phyloP scores from a whole-genome alignment of 495 filamentous ascomycete species.

The Penicillium nucicola region DNA sequence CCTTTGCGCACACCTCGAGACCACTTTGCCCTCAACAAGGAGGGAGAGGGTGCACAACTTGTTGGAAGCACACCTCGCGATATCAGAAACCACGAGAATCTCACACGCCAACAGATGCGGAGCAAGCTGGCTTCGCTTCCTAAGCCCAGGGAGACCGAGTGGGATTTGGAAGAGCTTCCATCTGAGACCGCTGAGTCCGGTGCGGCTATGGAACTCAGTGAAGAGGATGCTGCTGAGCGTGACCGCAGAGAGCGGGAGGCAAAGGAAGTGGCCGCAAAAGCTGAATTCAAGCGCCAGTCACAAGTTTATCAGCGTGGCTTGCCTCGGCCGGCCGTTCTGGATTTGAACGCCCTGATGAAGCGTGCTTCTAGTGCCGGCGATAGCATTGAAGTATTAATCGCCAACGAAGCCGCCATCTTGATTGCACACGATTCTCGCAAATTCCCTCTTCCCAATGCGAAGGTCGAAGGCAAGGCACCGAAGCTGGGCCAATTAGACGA shows the following conservation, averaged over 20 bases:
- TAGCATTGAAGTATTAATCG: constrained; percentile 59
- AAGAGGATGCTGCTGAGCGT: constrained; percentile 81
- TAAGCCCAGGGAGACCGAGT: constrained; percentile 87
- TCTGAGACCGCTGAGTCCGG: constrained; percentile 71
- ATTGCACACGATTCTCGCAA: constrained; percentile 77
- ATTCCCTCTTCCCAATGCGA: constrained; percentile 65
- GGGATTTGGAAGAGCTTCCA: constrained; percentile 82
- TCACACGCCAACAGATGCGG: constrained; percentile 63
- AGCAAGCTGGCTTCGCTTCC: constrained; percentile 76
- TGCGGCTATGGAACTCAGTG: constrained; percentile 48
- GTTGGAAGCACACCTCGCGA: constrained; percentile 78
- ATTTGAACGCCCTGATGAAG: constrained; percentile 65
- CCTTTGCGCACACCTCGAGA: constrained; percentile 91
- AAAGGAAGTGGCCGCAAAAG: constrained; percentile 65
- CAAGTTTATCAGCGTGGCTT: constrained; percentile 84
- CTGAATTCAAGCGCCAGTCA: constrained; percentile 79
- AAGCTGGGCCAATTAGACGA: constrained; percentile 70
- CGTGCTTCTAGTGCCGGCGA: constrained; percentile 52
- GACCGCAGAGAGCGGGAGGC: constrained; percentile 69
- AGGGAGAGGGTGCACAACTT: constrained; percentile 55
- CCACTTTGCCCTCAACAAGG: constrained; percentile 78
- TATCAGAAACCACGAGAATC: constrained; percentile 67
- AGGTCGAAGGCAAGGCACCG: constrained; percentile 56
- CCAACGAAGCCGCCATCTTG: constrained; percentile 70
- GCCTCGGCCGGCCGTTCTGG: constrained; percentile 72